Evolutionary conservation across 371 early-diverging fungal genomes (phyloP), one percentile per base, ranked within the genome.

Genomic region (Mucor circinelloides): DNA sequence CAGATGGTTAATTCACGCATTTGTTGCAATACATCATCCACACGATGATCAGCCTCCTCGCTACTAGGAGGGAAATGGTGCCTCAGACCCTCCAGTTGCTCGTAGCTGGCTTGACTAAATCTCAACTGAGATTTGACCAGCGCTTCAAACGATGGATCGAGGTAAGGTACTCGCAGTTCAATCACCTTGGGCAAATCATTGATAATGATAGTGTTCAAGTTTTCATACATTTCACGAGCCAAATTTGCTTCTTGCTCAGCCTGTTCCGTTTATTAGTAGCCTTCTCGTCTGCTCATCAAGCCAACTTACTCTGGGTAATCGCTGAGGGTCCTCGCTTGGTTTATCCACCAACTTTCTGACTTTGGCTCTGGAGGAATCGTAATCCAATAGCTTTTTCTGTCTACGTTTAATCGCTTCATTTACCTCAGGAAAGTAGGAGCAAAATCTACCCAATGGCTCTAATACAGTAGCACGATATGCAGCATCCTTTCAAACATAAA

Each of bases 111-210:
- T 70, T 91, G 90, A 50, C 90, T 91, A 78, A 96, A 97, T 61
- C 87, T 83, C 6, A 94, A 74, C 72, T 98, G 97, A 5, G 91
- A 80, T 78, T 95, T 95, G 64, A 97, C 91, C 3, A 97, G 79
- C 1, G 97, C 97, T 77, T 97, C 97, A 73, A 98, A 96, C 2
- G 93, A 90, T 3, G 99, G 98, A 58, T 97, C 95, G 32, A 97
- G 74, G 63, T 94, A 95, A 3, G 94, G 89, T 0, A 96, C 92
- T 23, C 97, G 85, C 25, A 94, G 70, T 63, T 94, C 94, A 38
- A 99, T 87, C 4, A 98, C 84, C 72, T 91, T 89, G 21, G 99
- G 98, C 32, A 98, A 86, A 70, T 97, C 98, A 10, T 85, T 77
- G 23, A 95, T 73, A 50, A 99, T 81, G 57, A 91, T 89, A 12